These are phyloP conservation scores for Pseudofabraea citricarpa DNA, from an alignment of 2,329 filamentous ascomycete genomes.

Conservation along the genomic window DNA sequence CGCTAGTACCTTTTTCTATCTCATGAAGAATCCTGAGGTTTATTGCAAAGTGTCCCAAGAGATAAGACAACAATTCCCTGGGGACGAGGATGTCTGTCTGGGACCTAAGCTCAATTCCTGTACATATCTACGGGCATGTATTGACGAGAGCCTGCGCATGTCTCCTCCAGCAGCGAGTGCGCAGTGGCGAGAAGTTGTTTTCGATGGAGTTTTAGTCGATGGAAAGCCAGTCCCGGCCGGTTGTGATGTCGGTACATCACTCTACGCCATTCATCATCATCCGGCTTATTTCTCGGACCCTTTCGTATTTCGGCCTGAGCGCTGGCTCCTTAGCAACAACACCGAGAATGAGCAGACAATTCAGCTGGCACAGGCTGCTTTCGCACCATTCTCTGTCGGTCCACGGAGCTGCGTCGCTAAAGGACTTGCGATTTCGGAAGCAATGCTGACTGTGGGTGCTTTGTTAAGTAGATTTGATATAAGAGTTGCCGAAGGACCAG, in stretches of 20 bases:
- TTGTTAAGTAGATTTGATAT: not conserved
- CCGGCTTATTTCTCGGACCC: slow-evolving; percentile 36
- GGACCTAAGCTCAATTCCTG: slow-evolving; percentile 20
- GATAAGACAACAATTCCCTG: slow-evolving; percentile 5
- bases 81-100: slow-evolving; percentile 25
- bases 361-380: slow-evolving; percentile 17
- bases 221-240: slow-evolving; percentile 31
- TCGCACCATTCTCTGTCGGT: slow-evolving; percentile 29
- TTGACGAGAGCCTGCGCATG: slow-evolving; percentile 25
- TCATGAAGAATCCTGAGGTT: slow-evolving; percentile 24
- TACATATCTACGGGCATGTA: slow-evolving; percentile 34
- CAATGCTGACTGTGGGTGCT: not conserved
- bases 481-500: not conserved
- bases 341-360: not conserved
- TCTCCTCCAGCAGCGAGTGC: slow-evolving; percentile 15
- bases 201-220: slow-evolving; percentile 15
- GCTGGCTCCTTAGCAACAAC: slow-evolving; percentile 31
- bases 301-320: slow-evolving; percentile 35
- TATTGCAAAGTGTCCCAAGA: slow-evolving; percentile 22
- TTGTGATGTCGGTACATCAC: slow-evolving; percentile 36
- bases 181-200: slow-evolving; percentile 10
- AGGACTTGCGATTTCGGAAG: slow-evolving; percentile 12
- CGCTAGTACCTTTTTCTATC: slow-evolving; percentile 33
- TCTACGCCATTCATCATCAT: slow-evolving; percentile 40
- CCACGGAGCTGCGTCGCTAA: slow-evolving; percentile 30